Conservation (phyloP, 169 alveolate genomes). For the Plasmodium fragile region DNA sequence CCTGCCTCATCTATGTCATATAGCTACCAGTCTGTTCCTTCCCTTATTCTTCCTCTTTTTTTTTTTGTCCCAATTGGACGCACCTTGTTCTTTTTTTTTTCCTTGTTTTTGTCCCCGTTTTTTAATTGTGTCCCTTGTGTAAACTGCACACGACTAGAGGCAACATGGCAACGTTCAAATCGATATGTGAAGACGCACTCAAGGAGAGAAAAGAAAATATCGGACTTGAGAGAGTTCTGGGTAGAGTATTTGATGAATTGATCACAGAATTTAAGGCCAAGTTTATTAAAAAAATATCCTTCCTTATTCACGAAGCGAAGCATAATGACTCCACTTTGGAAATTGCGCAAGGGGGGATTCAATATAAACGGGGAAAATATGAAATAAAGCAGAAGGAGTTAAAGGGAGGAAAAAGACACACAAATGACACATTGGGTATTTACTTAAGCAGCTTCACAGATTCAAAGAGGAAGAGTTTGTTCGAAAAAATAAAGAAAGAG, state of each 20-base stretch:
- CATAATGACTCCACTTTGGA: conserved; percentile 3
- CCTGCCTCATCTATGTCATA: not conserved
- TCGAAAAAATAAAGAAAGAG: conserved; percentile 28
- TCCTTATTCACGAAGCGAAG: conserved; percentile 25
- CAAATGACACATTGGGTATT: conserved; percentile 20
- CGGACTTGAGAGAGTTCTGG: conserved; percentile 21
- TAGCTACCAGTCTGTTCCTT: not conserved
- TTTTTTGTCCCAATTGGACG: not conserved
- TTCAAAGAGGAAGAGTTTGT: conserved; percentile 28
- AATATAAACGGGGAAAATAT: not conserved
- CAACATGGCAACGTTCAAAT: conserved; percentile 29
- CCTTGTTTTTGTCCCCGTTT: not conserved
- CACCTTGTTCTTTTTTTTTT: not conserved
- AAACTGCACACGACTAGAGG: not conserved
- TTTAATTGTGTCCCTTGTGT: not conserved
- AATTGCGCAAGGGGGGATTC: conserved; percentile 1
- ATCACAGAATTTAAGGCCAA: conserved; percentile 42
- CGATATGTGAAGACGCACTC: not conserved
- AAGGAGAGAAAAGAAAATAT: not conserved
- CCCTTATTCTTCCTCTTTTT: not conserved
- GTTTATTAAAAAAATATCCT: conserved; percentile 30
- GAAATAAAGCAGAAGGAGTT: not conserved
- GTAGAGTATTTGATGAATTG: conserved; percentile 52
- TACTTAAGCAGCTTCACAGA: conserved; percentile 21
- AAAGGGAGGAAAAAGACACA: not conserved